Base-by-base conservation (phyloP, 495 filamentous ascomycete genomes). In the Aspergillus affinis region DNA sequence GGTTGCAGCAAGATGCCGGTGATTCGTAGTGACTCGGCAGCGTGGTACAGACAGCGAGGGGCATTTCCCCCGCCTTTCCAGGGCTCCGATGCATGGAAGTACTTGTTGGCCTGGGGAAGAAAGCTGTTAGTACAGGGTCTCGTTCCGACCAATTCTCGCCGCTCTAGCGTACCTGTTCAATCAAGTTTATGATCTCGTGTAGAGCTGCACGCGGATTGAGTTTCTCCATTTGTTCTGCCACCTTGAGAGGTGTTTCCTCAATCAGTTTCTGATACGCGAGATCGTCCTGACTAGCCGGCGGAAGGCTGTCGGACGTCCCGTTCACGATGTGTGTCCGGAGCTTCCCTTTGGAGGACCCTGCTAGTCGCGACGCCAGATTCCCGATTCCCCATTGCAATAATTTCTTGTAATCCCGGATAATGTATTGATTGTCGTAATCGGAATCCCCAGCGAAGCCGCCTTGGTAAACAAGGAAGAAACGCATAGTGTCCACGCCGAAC, bases 1-100 rank as follows among this genome's bases (percentile, higher is more conserved):
- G 94, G 92, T 71, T 96, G 93, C 29, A 98, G 76, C 41, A 98
- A 75, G 57, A 98, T 97, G 9, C 87, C 91, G 4, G 77, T 73
- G 36, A 97, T 83, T 20, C 94, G 87, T 47, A 97, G 69, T n/a
- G 86, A 83, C 69, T 98, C 94, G 2, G 86, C 84, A 54, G 81
- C 78, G 36, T 89, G 78, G 69, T 84, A 97, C 47, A 98, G 74
- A 46, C 81, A 78, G 56, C 76, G 69, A 58, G 83, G 74, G 15
- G 78, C 60, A 23, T 82, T 66, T 54, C 67, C 68, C 9, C 81
- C 54, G 26, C 67, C 64, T 49, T 78, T 55, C 89, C 88, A 90
- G 6, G 88, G 88, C n/a, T 77, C 76, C 48, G 73, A 61, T 12
- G 75, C 61, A 57, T 84, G 75, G 50, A 96, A 67, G 69, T 91